Base-by-base conservation (phyloP, 176 grass and related monocot species). In the Avena eriantha region DNA sequence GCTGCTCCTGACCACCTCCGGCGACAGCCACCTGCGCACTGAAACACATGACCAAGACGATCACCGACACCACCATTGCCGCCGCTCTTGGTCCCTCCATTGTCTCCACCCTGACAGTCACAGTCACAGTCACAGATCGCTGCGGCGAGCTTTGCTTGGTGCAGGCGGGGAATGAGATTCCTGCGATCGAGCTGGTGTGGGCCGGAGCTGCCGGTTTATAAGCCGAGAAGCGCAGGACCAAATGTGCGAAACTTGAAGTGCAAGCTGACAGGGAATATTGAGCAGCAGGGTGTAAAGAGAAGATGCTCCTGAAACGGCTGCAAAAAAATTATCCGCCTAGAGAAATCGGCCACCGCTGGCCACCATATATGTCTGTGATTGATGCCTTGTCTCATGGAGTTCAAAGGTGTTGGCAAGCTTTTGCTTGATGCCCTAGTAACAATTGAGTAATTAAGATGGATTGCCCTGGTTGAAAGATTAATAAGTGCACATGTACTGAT, bases 211-310 rank as follows among this genome's bases (percentile, higher is more conserved):
- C 39, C 8, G 6, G 86, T 70, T 81, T 91, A 91, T 88, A 91
- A 83, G 41, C 49, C 8, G 17, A 33, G 10, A 80, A 82, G 49
- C 56, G 47, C 76, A 7, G 43, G 65, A 72, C 70, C 60, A n/a
- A n/a, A 79, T 88, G 80, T 92, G 80, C 76, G 84, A 92, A 61
- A 76, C 91, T 92, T 92, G 80, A 77, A 59, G 5, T 56, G 57
- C 84, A 89, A 92, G 84, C 87, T 84, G 67, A 6, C 53, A 31
- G 33, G 19, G 91, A 84, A 92, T 87, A 73, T 86, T 23, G 67
- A 45, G 61, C 17, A 57, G 83, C 77, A 84, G 59, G 86, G 59
- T 91, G 90, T 91, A 91, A 88, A 85, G 86, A 71, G 72, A 8
- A 87, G 87, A 89, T 89, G 76, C 91, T 53, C 74, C 80, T 81